Evolutionary conservation across 192 early-diverging fungal genomes (phyloP), one percentile per base, ranked within the genome.

Genomic region (Funneliformis mosseae): DNA sequence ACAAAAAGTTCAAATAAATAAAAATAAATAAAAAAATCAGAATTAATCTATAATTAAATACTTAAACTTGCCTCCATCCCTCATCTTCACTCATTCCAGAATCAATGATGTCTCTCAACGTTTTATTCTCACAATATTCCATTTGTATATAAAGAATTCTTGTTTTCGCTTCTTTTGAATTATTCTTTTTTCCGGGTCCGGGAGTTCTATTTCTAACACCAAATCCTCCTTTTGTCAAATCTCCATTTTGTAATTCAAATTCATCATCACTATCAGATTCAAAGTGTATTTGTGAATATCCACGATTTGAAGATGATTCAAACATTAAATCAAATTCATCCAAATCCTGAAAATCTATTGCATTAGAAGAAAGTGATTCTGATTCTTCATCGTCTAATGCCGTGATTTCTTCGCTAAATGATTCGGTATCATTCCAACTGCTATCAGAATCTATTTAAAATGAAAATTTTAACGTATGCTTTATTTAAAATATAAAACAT

Each of bases 121-220:
- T 97, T 78, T 95, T 95, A 73, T 96, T 92, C 82, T 98, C 97
- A 83, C 97, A 98, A 83, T 98, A 99, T 86, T 99, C 96, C 97
- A 99, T 99, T 83, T 99, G 97, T 71, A 99, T 99, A 78, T 97
- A 96, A 41, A 98, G 82, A 10, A 92, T 92, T 71, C 91, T 83
- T 8, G 87, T 86, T 21, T 79, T 79, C 33, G 81, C 80, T 11
- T 80, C 74, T 5, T 48, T 42, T 7, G 28, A 11, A 42, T 16
- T 18, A n/a, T n/a, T n/a, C 72, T 81, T 80, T 74, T 73, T 83
- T 23, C 5, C 28, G 8, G 45, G 25, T 1, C 14, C 23, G 16
- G 39, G 68, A 6, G 28, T 33, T 12, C 33, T 67, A 70, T 70
- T 70, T 70, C 68, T 42, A 21, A 21, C 39, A 23, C 28, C 21